Evolutionary conservation across 1,284 basidiomycete species (phyloP).

Genomic region (Pseudozyma tsukubaensis): DNA sequence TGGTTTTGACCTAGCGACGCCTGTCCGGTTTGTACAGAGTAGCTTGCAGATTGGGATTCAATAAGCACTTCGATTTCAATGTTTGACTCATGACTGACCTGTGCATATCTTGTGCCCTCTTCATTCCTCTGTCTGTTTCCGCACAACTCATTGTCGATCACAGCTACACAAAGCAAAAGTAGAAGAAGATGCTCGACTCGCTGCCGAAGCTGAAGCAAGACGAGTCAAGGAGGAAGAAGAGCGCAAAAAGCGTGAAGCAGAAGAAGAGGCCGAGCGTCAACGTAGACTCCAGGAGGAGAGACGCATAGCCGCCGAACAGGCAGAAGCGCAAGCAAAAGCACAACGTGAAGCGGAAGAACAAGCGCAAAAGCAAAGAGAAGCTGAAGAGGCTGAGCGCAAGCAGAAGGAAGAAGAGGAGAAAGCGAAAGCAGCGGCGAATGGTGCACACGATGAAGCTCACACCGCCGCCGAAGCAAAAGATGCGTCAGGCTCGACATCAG

Average conservation of each 20-base stretch:
- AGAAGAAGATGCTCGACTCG: constrained; percentile 37
- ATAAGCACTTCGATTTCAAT: no score
- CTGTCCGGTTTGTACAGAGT: not conserved
- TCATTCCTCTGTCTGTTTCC: not conserved
- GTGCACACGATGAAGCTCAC: not conserved
- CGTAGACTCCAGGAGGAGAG: constrained; percentile 22
- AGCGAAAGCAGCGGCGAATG: not conserved
- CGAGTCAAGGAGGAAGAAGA: constrained; percentile 38
- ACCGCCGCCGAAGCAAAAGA: not conserved
- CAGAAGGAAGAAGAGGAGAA: constrained; percentile 13
- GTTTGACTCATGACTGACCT: constrained; percentile 14
- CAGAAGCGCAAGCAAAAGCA: constrained; percentile 20
- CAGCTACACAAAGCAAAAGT: constrained; percentile 24
- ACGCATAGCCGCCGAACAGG: constrained; percentile 35
- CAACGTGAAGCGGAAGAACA: constrained; percentile 12
- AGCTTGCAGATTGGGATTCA: not conserved
- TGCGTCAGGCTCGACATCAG: not conserved
- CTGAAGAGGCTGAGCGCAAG: constrained; percentile 24
- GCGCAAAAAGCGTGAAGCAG: constrained; percentile 32
- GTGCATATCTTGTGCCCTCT: not conserved
- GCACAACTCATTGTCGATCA: not conserved
- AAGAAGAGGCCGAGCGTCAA: constrained; percentile 38
- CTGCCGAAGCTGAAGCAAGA: constrained; percentile 35
- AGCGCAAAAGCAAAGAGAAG: constrained; percentile 16
- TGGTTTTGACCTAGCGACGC: no score